Evolutionary conservation across 495 filamentous ascomycete species (phyloP), one percentile per base, ranked within the genome.

Genomic region (Staphylotrichum longicolle): DNA sequence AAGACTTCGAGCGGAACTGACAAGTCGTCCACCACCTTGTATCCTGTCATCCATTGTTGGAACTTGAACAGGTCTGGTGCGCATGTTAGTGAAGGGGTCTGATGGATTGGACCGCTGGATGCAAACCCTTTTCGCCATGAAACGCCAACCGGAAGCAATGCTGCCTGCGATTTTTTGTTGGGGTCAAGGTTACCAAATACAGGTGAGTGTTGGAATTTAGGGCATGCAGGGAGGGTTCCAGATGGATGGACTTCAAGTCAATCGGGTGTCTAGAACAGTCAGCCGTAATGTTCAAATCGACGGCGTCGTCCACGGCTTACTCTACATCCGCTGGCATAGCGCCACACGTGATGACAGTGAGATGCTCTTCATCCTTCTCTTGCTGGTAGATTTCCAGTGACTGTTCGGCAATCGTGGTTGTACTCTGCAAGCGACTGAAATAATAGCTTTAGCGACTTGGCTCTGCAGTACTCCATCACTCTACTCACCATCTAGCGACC

Each of bases 1-100:
- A 33, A 41, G 20, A 42, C 20, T 33, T 32, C 34, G 33, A 60
- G 27, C n/a, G 9, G 47, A 4, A 53, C 64, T 34, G 10, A 67
- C 61, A 59, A 42, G 41, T 67, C 54, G 47, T 67, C 65, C 0
- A 67, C 65, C 27, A 67, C 55, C 48, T 63, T 64, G 58, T 61
- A 67, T 2, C 65, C 65, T 2, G 62, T 67, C 33, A 64, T 45
- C 10, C 47, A 62, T 41, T 64, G 44, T 32, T 67, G 65, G n/a
- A 64, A 64, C 15, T 20, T 45, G n/a, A 67, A 64, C 0, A 64
- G 54, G 41, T 60, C 65, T 62, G 30, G 7, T 1, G 15, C 11
- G 10, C 10, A 5, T 45, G 14, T 40, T 40, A 53, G 50, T 30
- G 11, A 30, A 15, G 2, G 7, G 7, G 5, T 39, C 33, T 53